phyloP scores from a whole-genome alignment of 306 rosid genomes.

The Vigna mungo region DNA sequence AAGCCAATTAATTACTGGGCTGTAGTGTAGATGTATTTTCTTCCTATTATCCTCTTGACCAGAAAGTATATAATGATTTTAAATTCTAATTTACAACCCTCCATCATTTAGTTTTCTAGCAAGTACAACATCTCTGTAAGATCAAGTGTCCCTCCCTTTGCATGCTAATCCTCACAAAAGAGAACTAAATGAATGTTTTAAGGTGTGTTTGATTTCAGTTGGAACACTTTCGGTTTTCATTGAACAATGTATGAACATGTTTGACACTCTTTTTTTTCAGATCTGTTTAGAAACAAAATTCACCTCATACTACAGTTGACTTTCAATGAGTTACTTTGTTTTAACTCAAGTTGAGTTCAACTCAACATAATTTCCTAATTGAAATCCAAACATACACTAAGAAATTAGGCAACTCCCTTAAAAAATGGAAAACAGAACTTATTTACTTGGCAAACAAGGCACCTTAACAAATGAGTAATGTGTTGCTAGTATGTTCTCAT shows the following conservation, averaged over 20 bases:
- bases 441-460: neutral
- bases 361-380: no score
- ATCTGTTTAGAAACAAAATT: no score
- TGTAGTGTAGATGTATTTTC: neutral
- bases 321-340: no score
- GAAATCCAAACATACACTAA: no score
- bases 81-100: conserved; percentile 3
- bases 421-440: neutral
- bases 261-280: no score
- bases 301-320: no score
- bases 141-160: neutral
- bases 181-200: neutral
- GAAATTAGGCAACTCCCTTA: no score
- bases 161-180: neutral
- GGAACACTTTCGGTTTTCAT: no score
- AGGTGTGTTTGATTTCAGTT: no score
- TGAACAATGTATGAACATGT: no score
- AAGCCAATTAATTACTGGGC: neutral
- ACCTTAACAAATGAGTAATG: neutral
- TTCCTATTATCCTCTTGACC: neutral
- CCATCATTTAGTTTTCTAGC: neutral
- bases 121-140: neutral
- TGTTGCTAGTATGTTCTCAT: conserved; percentile 36
- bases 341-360: no score
- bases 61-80: neutral